These are phyloP conservation scores for Sporothrix phasma DNA, from an alignment of 2,329 filamentous ascomycete species.

Conservation along the genomic window DNA sequence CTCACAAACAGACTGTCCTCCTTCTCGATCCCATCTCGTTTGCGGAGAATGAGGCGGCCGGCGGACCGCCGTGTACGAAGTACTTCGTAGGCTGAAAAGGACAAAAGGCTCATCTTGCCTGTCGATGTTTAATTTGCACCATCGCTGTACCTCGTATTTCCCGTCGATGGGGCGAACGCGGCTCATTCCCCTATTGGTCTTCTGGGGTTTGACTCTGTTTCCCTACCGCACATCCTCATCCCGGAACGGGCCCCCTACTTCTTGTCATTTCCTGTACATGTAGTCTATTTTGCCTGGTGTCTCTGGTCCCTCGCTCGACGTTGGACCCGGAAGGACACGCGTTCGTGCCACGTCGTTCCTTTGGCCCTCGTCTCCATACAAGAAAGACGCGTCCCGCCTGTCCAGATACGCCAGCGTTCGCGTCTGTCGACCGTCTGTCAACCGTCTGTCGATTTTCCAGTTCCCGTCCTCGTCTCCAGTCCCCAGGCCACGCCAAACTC, in stretches of 20 bases:
- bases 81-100: background rate
- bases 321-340: background rate
- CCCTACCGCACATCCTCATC: constrained; percentile 1
- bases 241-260: background rate
- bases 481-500: background rate
- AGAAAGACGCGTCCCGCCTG: constrained; percentile 8
- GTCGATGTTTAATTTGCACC: background rate
- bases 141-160: background rate
- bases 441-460: background rate
- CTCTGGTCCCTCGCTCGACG: background rate
- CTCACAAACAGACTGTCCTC: no score
- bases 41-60: background rate
- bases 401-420: background rate
- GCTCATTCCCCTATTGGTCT: background rate
- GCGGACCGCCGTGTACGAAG: no score
- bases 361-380: background rate
- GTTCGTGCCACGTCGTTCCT: background rate
- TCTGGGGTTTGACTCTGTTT: no score
- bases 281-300: background rate
- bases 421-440: no score
- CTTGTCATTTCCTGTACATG: background rate
- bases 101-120: background rate
- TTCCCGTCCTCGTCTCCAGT: background rate
- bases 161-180: background rate
- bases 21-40: background rate